Evolutionary conservation across 2,329 filamentous ascomycete genomes (phyloP).

Genomic region (Talaromyces sp.): DNA sequence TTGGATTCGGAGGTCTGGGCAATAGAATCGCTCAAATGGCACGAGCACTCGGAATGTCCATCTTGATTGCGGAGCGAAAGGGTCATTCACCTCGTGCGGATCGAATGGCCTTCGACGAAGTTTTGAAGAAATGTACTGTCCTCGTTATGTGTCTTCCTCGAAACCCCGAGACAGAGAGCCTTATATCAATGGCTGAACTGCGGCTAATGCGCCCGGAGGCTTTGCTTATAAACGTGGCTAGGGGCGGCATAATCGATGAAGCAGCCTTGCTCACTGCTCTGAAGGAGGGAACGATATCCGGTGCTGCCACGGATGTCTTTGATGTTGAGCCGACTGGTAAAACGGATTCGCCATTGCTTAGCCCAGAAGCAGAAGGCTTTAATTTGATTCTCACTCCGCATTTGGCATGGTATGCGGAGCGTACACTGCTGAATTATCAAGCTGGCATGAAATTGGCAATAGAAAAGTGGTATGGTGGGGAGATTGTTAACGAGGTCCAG

Average conservation of each 20-base stretch:
- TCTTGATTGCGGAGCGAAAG: no score
- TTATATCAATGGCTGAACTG: slow-evolving; percentile 44
- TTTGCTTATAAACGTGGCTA: slow-evolving; percentile 52
- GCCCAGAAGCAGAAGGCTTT: slow-evolving; percentile 39
- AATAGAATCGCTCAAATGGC: no score
- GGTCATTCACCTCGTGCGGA: slow-evolving; percentile 2
- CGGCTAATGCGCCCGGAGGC: slow-evolving; percentile 19
- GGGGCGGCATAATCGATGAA: slow-evolving; percentile 57
- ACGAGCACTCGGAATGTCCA: no score
- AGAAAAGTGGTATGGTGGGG: slow-evolving; percentile 15
- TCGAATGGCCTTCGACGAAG: slow-evolving; percentile 32
- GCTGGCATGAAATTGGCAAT: slow-evolving; percentile 9
- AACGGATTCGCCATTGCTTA: slow-evolving; percentile 46
- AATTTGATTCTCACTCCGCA: slow-evolving; percentile 57
- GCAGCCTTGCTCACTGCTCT: slow-evolving; percentile 49
- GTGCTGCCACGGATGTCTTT: slow-evolving; percentile 50
- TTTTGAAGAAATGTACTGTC: slow-evolving; percentile 31
- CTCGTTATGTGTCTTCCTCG: slow-evolving; percentile 34
- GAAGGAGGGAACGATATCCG: slow-evolving; percentile 46
- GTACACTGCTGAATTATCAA: slow-evolving; percentile 50
- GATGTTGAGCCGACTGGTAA: slow-evolving; percentile 51
- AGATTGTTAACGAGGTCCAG: slow-evolving; percentile 8
- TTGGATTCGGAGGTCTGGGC: slow-evolving; percentile 50
- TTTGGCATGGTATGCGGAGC: slow-evolving; percentile 52
- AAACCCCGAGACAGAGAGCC: slow-evolving; percentile 32